A percentile compares a stretch with the other conserved stretches of the same genome.
phyloP scores from a whole-genome alignment of 2,329 filamentous ascomycete species.

The Sarocladium brachiariae region DNA sequence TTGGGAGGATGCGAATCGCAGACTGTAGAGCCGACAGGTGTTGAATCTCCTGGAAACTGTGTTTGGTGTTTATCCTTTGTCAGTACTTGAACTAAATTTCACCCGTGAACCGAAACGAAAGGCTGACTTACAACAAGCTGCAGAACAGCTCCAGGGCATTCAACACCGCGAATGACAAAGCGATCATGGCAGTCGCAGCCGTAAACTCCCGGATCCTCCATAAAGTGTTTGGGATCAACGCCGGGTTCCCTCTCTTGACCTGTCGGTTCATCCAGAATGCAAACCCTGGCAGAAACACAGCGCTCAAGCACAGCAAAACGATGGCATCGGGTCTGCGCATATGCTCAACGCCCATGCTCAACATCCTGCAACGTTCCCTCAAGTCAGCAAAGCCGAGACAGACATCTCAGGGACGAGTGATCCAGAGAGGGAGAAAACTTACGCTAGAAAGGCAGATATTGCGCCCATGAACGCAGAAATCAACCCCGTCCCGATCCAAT shows the following conservation, averaged over 20 bases:
- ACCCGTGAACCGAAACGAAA: too few relatives aligned
- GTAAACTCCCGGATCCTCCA: constrained; percentile 52
- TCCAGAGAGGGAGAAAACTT: constrained; percentile 18
- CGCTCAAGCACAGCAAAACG: constrained; percentile 35
- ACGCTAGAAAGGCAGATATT: constrained; percentile 46
- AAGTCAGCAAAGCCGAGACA: not conserved
- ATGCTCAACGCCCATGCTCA: constrained; percentile 31
- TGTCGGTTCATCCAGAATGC: constrained; percentile 46
- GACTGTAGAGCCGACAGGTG: constrained; percentile 30
- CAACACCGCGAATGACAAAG: constrained; percentile 37
- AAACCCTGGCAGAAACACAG: constrained; percentile 40
- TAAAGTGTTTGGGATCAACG: constrained; percentile 54
- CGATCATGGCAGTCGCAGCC: constrained; percentile 43
- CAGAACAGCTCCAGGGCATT: constrained; percentile 40
- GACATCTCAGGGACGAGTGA: not conserved
- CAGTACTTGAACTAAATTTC: too few relatives aligned
- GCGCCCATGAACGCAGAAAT: constrained; percentile 39
- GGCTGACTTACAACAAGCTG: constrained; percentile 40
- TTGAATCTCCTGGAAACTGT: constrained; percentile 37
- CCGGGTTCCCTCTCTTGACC: constrained; percentile 37
- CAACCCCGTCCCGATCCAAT: constrained; percentile 46
- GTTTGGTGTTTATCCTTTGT: too few relatives aligned
- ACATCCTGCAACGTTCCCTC: constrained; percentile 15
- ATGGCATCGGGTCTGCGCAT: constrained; percentile 38
- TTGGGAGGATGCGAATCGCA: constrained; percentile 34